Conservation (phyloP, 2,329 filamentous ascomycete genomes). For the Didymella pomorum region DNA sequence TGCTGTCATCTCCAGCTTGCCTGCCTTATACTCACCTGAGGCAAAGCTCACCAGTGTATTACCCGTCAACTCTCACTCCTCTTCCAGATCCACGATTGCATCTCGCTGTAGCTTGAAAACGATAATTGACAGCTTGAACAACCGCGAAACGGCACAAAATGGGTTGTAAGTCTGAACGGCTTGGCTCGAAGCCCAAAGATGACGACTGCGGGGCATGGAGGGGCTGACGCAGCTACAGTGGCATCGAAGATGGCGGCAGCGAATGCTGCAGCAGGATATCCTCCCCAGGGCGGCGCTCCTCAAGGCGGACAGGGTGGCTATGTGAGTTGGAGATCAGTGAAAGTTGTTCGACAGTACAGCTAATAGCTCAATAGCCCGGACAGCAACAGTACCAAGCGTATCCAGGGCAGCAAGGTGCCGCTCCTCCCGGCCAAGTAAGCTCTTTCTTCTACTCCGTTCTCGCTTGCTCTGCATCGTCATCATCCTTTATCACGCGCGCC, state of each 20-base stretch:
- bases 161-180: constrained; percentile 19
- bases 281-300: constrained; percentile 46
- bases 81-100: constrained; percentile 2
- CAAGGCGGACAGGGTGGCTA: constrained; percentile 53
- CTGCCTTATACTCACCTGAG: constrained; percentile 19
- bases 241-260: constrained; percentile 59
- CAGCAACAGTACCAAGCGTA: constrained; percentile 66
- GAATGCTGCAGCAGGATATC: constrained; percentile 45
- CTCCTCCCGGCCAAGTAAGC: constrained; percentile 49
- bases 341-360: constrained; percentile 27
- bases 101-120: constrained; percentile 4
- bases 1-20: constrained; percentile 19
- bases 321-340: constrained; percentile 55
- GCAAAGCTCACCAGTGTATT: constrained; percentile 19
- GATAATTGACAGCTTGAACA: constrained; percentile 1
- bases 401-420: constrained; percentile 59
- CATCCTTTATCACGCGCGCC: constrained; percentile 31
- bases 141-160: constrained; percentile 13
- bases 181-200: constrained; percentile 26
- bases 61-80: constrained; percentile 12
- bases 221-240: constrained; percentile 50
- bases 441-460: constrained; percentile 31
- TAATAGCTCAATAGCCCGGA: constrained; percentile 51
- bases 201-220: constrained; percentile 24
- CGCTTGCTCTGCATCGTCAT: constrained; percentile 47